Percentiles rank a stretch among this genome's conserved stretches.
phyloP scores from a whole-genome alignment of 306 rosid species.

The Rosa persica region DNA sequence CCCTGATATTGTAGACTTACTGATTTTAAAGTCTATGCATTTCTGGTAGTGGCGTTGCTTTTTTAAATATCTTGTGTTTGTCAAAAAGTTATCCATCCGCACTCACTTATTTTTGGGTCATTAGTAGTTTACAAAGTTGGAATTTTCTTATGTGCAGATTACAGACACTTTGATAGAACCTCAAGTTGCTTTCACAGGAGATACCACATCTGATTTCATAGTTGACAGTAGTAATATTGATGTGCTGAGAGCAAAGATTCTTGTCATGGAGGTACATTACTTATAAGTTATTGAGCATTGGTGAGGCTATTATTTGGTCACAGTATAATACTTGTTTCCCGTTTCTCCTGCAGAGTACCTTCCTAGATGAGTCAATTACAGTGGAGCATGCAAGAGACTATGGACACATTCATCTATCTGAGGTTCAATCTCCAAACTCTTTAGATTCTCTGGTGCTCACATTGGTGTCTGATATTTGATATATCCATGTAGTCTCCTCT shows the following conservation, averaged over 20 bases:
- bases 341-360: slow-evolving; percentile 58
- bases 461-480: slow-evolving; percentile 4
- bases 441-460: background rate
- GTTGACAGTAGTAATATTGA: slow-evolving; percentile 60
- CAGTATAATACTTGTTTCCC: background rate
- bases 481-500: slow-evolving; percentile 9
- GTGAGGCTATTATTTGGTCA: slow-evolving; percentile 4
- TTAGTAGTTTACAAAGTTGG: background rate
- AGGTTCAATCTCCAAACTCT: slow-evolving; percentile 44
- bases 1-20: background rate
- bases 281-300: background rate
- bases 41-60: background rate
- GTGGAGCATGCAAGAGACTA: slow-evolving; percentile 87
- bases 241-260: slow-evolving; percentile 72
- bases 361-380: slow-evolving; percentile 56
- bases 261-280: slow-evolving; percentile 75
- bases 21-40: background rate
- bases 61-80: background rate
- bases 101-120: slow-evolving; percentile 6
- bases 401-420: slow-evolving; percentile 83
- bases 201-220: slow-evolving; percentile 77
- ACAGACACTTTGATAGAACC: slow-evolving; percentile 74
- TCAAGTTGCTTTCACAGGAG: slow-evolving; percentile 92
- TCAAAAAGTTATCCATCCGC: background rate
- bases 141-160: slow-evolving; percentile 52